Percentiles rank a stretch among this genome's conserved stretches.
Conservation (phyloP, 441 rosid species). For the Adansonia grandidieri region DNA sequence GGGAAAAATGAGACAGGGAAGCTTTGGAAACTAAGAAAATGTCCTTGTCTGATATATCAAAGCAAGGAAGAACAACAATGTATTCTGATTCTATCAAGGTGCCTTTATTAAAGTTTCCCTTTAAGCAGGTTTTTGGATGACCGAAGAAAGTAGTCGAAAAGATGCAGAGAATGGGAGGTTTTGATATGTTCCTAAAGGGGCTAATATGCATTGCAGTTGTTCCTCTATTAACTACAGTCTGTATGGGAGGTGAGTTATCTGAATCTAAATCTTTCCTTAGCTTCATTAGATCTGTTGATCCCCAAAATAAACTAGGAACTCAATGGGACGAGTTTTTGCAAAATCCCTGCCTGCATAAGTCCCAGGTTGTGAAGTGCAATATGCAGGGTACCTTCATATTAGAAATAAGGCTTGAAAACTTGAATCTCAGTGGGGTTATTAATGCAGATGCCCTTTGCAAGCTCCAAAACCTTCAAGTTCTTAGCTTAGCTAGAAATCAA, state of each 20-base stretch:
- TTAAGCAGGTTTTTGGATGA: constrained; percentile 22
- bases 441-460: constrained; percentile 43
- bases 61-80: not conserved
- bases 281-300: constrained; percentile 44
- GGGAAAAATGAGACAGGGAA: not conserved
- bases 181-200: constrained; percentile 11
- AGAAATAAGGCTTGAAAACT: constrained; percentile 44
- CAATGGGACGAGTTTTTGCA: constrained; percentile 16
- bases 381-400: constrained; percentile 26
- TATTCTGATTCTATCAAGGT: not conserved
- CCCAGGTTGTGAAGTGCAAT: constrained; percentile 37
- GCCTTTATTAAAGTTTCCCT: not conserved
- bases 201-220: constrained; percentile 23
- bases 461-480: constrained; percentile 36
- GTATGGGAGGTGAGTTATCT: constrained; percentile 33
- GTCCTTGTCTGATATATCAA: constrained; percentile 27
- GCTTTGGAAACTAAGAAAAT: constrained; percentile 41
- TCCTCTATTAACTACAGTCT: constrained; percentile 27
- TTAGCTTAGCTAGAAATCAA: constrained; percentile 40
- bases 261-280: constrained; percentile 39
- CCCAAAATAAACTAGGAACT: constrained; percentile 31
- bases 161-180: constrained; percentile 34
- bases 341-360: constrained; percentile 35
- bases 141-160: not conserved
- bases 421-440: constrained; percentile 44